Evolutionary conservation across 768 basidiomycete genomes (phyloP).

Genomic region (Termitomyces sp.): DNA sequence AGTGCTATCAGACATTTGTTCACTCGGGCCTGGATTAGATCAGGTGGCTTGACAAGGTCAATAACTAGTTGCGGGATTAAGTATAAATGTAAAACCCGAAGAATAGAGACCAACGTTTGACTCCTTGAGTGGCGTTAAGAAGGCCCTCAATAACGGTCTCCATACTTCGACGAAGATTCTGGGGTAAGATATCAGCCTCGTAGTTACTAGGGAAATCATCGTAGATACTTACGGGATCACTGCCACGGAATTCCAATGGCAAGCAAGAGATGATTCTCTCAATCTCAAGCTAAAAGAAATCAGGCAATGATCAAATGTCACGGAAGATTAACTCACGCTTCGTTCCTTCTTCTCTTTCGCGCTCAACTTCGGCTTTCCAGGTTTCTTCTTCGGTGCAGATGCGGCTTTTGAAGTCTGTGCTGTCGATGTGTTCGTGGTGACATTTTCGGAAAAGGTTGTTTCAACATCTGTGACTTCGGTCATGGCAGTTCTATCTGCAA

Average conservation of each 20-base stretch:
- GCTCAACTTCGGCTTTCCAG: constrained; percentile 61
- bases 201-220: not conserved
- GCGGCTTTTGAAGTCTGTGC: constrained; percentile 32
- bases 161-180: constrained; percentile 75
- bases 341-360: constrained; percentile 85
- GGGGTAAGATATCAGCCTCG: not conserved
- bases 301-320: not conserved
- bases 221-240: constrained; percentile 63
- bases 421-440: constrained; percentile 32
- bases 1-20: constrained; percentile 93
- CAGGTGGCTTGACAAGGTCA: constrained; percentile 74
- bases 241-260: constrained; percentile 89
- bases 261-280: constrained; percentile 73
- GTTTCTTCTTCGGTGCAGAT: constrained; percentile 49
- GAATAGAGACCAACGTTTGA: constrained; percentile 49
- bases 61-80: constrained; percentile 44
- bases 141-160: constrained; percentile 78
- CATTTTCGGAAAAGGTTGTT: constrained; percentile 36
- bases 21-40: constrained; percentile 85
- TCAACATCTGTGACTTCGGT: constrained; percentile 39
- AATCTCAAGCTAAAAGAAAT: constrained; percentile 43
- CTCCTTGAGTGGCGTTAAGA: constrained; percentile 58
- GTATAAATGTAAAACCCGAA: not conserved
- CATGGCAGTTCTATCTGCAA: constrained; percentile 37
- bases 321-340: constrained; percentile 40